phyloP scores from a whole-genome alignment of 2,329 filamentous ascomycete genomes.

The Emergomyces orientalis region DNA sequence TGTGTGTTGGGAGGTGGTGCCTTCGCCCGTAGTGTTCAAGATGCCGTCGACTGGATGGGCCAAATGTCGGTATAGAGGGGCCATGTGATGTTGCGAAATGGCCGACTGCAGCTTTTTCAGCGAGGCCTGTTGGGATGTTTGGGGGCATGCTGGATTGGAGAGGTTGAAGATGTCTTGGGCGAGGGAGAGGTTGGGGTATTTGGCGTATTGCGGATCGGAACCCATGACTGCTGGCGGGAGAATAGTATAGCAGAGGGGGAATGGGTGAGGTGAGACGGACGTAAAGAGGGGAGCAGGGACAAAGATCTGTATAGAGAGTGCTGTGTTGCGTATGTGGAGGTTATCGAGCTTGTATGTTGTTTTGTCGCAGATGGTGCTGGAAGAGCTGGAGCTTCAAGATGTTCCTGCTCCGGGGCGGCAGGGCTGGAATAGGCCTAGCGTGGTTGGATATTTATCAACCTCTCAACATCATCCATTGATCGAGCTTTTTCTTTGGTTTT shows the following conservation, averaged over 20 bases:
- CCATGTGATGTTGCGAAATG: conserved; percentile 57
- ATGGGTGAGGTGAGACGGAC: background rate
- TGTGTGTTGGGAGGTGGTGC: conserved; percentile 39
- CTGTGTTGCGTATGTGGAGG: background rate
- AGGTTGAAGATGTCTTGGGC: conserved; percentile 60
- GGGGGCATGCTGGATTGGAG: conserved; percentile 50
- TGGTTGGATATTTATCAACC: background rate
- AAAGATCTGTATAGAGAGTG: background rate
- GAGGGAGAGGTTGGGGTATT: conserved; percentile 54
- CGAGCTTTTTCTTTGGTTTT: background rate
- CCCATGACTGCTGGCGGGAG: conserved; percentile 34
- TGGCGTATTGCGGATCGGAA: conserved; percentile 56
- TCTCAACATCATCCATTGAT: background rate
- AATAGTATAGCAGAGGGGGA: conserved; percentile 8
- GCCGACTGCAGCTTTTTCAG: conserved; percentile 54
- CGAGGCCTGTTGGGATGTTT: conserved; percentile 46
- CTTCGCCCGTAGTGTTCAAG: conserved; percentile 57
- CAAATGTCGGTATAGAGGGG: conserved; percentile 56
- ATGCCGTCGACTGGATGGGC: conserved; percentile 63
- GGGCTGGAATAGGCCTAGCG: background rate
- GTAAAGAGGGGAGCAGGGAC: conserved; percentile 3
- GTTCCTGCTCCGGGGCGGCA: background rate
- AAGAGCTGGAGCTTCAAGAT: conserved; percentile 3
- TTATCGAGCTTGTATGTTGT: background rate
- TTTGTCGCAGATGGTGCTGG: background rate